Percentiles rank a stretch among this genome's conserved stretches.
Evolutionary conservation across 371 early-diverging fungal species (phyloP).

Genomic region (Circinella umbellata): DNA sequence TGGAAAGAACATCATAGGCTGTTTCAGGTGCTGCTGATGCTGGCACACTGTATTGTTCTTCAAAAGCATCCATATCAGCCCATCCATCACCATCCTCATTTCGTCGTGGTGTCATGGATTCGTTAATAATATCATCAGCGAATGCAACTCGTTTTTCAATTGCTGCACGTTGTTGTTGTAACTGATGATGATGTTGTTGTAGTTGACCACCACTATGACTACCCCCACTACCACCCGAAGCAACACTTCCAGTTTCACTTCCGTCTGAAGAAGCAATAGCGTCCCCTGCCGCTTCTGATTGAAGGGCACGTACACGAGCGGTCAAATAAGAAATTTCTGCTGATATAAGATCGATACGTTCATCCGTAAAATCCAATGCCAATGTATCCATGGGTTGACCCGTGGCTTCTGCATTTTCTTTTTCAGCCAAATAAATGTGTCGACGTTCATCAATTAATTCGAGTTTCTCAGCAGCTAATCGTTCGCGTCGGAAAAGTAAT

Average conservation of each 20-base stretch:
- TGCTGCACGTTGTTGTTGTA: slow-evolving; percentile 18
- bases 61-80: slow-evolving; percentile 55
- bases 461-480: slow-evolving; percentile 70
- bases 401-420: slow-evolving; percentile 56
- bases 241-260: slow-evolving; percentile 18
- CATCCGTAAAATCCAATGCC: slow-evolving; percentile 75
- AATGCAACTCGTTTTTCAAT: slow-evolving; percentile 49
- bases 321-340: slow-evolving; percentile 82
- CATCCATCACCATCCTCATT: slow-evolving; percentile 31
- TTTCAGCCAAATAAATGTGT: slow-evolving; percentile 66
- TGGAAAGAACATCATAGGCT: slow-evolving; percentile 63
- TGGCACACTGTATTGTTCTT: slow-evolving; percentile 57
- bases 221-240: not conserved
- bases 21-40: slow-evolving; percentile 59
- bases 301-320: slow-evolving; percentile 71
- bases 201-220: no score
- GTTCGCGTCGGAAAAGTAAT: slow-evolving; percentile 56
- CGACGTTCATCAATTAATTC: slow-evolving; percentile 77
- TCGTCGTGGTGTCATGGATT: slow-evolving; percentile 8
- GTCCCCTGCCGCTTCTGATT: slow-evolving; percentile 67
- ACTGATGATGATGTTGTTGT: slow-evolving; percentile 4
- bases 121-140: slow-evolving; percentile 50
- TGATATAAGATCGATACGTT: slow-evolving; percentile 82
- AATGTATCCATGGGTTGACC: slow-evolving; percentile 60
- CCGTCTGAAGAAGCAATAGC: slow-evolving; percentile 23